Conservation (phyloP, 257 asterid species). For the Scutellaria baicalensis region DNA sequence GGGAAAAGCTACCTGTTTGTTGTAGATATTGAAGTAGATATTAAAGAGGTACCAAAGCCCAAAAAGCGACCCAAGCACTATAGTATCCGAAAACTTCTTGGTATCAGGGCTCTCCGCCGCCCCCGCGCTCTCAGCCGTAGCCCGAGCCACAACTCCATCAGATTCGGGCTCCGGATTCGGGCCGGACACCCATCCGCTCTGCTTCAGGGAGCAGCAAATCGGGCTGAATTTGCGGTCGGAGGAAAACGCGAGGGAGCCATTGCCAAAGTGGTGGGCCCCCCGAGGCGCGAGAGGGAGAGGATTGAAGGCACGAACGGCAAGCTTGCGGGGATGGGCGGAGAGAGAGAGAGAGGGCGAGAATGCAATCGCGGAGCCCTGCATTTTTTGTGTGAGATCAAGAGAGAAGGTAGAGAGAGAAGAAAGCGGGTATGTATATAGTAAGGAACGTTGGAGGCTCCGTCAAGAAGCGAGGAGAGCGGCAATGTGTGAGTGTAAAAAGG, state of each 20-base stretch:
- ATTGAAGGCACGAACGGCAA: constrained; percentile 8
- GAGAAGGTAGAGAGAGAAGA: not conserved
- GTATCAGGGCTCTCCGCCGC: constrained; percentile 52
- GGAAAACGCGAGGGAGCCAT: constrained; percentile 1
- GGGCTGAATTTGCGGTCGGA: constrained; percentile 16
- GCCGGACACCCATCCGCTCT: constrained; percentile 48
- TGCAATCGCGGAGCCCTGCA: constrained; percentile 76
- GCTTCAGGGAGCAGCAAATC: constrained; percentile 45
- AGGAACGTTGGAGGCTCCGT: constrained; percentile 36
- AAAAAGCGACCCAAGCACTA: constrained; percentile 75
- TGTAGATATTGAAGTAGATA: constrained; percentile 92
- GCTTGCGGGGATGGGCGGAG: constrained; percentile 31
- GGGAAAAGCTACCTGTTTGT: constrained; percentile 60
- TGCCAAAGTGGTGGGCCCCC: constrained; percentile 11
- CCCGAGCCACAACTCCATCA: constrained; percentile 43
- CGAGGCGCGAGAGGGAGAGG: constrained; percentile 20
- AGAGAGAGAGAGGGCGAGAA: constrained; percentile 61
- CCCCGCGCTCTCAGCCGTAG: constrained; percentile 49
- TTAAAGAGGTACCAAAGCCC: constrained; percentile 93
- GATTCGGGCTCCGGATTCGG: constrained; percentile 39
- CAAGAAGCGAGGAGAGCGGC: constrained; percentile 21
- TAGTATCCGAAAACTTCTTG: constrained; percentile 36
- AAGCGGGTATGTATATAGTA: constrained; percentile 2
- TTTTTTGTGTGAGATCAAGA: constrained; percentile 29
- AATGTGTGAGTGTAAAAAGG: constrained; percentile 7